Percentiles rank a stretch among this genome's conserved stretches.
These are phyloP conservation scores for Aspergillus panamensis DNA, from an alignment of 495 filamentous ascomycete species.

Conservation along the genomic window DNA sequence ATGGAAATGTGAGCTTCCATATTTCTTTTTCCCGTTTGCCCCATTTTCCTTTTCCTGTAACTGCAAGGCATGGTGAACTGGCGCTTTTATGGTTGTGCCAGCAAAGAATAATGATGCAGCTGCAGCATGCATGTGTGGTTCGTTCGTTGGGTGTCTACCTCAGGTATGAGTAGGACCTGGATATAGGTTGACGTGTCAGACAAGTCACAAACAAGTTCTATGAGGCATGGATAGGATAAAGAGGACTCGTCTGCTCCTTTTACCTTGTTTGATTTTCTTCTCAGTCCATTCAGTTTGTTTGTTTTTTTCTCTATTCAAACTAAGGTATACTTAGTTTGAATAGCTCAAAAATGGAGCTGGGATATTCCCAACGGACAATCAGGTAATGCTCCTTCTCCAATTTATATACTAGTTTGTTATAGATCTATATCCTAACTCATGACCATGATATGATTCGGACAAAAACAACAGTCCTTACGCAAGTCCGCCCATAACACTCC, in stretches of 20 bases:
- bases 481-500: constrained; percentile 6
- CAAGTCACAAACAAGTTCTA: not conserved
- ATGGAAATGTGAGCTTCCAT: not conserved
- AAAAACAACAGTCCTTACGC: constrained; percentile 9
- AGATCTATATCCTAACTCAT: not conserved
- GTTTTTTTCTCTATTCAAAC: not conserved
- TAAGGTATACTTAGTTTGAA: not conserved
- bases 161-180: not conserved
- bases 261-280: not conserved
- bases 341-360: not conserved
- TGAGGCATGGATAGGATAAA: not conserved
- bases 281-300: not conserved
- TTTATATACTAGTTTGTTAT: not conserved
- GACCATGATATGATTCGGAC: not conserved
- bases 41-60: not conserved
- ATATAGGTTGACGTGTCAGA: not conserved
- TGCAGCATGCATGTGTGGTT: not conserved
- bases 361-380: constrained; percentile 3
- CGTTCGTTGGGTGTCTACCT: not conserved
- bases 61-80: not conserved
- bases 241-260: not conserved
- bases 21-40: not conserved
- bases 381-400: not conserved
- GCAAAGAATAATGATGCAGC: not conserved
- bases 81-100: not conserved